A percentile compares a stretch with the other conserved stretches of the same genome.
phyloP scores from a whole-genome alignment of 306 rosid species.

The Castanospermum australe region DNA sequence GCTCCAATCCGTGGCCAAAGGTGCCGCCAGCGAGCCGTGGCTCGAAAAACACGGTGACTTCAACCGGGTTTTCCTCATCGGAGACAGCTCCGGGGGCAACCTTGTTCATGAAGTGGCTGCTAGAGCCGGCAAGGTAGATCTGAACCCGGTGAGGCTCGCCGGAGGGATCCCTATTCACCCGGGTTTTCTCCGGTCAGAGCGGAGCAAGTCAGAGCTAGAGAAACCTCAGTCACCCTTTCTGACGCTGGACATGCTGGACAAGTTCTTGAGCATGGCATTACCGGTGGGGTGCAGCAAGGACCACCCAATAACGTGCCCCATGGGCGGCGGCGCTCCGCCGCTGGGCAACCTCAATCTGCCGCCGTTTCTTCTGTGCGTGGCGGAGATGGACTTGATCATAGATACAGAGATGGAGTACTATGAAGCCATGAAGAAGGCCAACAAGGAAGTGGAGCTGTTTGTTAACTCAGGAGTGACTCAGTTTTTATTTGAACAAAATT shows the following conservation, averaged over 20 bases:
- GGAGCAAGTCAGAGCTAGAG: conserved; percentile 70
- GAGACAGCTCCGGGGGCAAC: conserved; percentile 72
- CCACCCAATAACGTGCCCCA: conserved; percentile 71
- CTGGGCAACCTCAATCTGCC: conserved; percentile 48
- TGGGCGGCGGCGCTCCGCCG: conserved; percentile 41
- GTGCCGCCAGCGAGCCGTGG: conserved; percentile 21
- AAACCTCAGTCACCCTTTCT: conserved; percentile 55
- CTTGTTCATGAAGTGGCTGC: conserved; percentile 57
- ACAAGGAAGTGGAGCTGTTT: conserved; percentile 50
- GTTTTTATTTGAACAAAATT: conserved; percentile 55
- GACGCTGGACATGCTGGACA: conserved; percentile 68
- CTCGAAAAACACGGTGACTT: conserved; percentile 38
- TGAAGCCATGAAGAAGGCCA: conserved; percentile 64
- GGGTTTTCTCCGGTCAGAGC: conserved; percentile 35
- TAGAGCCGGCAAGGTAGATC: conserved; percentile 26
- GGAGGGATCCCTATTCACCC: conserved; percentile 68
- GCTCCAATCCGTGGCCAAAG: conserved; percentile 35
- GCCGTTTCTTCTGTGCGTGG: conserved; percentile 54
- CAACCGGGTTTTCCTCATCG: conserved; percentile 57
- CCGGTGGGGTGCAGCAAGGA: conserved; percentile 57
- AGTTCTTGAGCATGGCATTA: conserved; percentile 44
- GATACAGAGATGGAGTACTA: conserved; percentile 66
- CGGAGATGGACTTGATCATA: conserved; percentile 49
- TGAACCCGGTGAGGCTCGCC: conserved; percentile 34
- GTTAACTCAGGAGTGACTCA: conserved; percentile 43